Percentiles rank a stretch among this genome's conserved stretches.
phyloP scores from a whole-genome alignment of 768 basidiomycete genomes.

The Pisolithus orientalis region DNA sequence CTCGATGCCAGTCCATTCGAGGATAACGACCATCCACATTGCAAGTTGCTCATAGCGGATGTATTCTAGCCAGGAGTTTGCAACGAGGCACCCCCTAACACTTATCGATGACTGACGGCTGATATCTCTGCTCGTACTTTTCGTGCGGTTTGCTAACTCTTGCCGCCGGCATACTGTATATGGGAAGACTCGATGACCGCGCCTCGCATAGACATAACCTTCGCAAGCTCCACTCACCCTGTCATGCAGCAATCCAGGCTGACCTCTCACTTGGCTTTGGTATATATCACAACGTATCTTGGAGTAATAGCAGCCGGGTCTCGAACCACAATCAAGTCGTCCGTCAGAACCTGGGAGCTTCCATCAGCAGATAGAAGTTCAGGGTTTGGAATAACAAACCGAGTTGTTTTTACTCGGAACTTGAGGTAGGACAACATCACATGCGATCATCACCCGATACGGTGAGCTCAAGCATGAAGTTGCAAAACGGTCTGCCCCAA shows the following conservation, averaged over 20 bases:
- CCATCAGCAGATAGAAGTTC: constrained; percentile 21
- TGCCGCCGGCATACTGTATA: constrained; percentile 17
- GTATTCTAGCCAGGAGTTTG: constrained; percentile 13
- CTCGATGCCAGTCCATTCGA: constrained; percentile 18
- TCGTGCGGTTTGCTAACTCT: constrained; percentile 13
- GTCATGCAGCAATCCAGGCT: constrained; percentile 12
- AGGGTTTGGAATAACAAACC: constrained; percentile 16
- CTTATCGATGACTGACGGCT: constrained; percentile 11
- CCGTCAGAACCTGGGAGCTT: constrained; percentile 35
- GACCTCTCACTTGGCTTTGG: constrained; percentile 27
- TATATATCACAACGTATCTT: constrained; percentile 55
- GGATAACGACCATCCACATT: constrained; percentile 2
- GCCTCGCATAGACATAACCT: constrained; percentile 9
- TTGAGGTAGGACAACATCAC: constrained; percentile 43
- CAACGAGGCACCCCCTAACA: constrained; percentile 16
- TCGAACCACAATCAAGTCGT: constrained; percentile 48
- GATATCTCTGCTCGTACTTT: constrained; percentile 13
- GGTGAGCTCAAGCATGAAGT: constrained; percentile 64
- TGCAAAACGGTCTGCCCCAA: constrained; percentile 50
- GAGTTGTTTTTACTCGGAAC: constrained; percentile 17
- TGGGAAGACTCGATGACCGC: constrained; percentile 14
- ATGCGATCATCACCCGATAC: constrained; percentile 59
- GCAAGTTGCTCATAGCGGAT: constrained; percentile 12
- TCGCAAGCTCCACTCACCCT: constrained; percentile 7
- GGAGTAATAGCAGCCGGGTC: constrained; percentile 51